A percentile compares a stretch with the other conserved stretches of the same genome.
These are phyloP conservation scores for Mallotus japonicus DNA, from an alignment of 441 rosid species.

Conservation along the genomic window DNA sequence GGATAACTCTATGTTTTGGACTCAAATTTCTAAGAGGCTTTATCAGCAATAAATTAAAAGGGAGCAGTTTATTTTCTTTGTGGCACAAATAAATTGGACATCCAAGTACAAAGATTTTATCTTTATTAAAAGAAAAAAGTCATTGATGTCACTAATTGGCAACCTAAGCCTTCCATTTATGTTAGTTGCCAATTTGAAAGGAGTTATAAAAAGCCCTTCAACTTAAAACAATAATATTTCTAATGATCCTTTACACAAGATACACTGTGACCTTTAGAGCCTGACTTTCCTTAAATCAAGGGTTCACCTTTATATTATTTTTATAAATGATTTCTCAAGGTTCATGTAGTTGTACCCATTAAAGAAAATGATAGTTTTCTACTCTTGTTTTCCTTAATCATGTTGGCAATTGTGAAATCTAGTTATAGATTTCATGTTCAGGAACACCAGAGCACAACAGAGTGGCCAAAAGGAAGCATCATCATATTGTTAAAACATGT, in stretches of 20 bases:
- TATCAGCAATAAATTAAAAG: no score
- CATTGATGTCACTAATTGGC: constrained; percentile 4
- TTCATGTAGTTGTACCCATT: not conserved
- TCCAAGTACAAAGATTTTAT: not conserved
- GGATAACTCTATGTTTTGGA: not conserved
- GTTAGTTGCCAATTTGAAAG: not conserved
- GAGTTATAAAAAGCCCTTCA: not conserved
- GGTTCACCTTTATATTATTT: not conserved
- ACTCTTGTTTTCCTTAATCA: not conserved
- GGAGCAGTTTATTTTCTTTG: not conserved
- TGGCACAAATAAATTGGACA: not conserved
- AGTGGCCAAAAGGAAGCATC: not conserved
- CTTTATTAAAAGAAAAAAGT: not conserved
- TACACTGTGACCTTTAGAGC: not conserved
- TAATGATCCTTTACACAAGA: not conserved
- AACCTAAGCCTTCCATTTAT: not conserved
- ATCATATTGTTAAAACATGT: not conserved
- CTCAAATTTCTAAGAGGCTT: no score
- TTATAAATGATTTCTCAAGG: not conserved
- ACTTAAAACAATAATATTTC: not conserved
- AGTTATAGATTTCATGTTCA: not conserved
- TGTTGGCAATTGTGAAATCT: not conserved
- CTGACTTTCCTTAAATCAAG: not conserved
- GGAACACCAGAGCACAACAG: not conserved
- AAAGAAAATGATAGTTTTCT: not conserved